Conservation (phyloP, 169 alveolate species). For the Cryptosporidium canis region DNA sequence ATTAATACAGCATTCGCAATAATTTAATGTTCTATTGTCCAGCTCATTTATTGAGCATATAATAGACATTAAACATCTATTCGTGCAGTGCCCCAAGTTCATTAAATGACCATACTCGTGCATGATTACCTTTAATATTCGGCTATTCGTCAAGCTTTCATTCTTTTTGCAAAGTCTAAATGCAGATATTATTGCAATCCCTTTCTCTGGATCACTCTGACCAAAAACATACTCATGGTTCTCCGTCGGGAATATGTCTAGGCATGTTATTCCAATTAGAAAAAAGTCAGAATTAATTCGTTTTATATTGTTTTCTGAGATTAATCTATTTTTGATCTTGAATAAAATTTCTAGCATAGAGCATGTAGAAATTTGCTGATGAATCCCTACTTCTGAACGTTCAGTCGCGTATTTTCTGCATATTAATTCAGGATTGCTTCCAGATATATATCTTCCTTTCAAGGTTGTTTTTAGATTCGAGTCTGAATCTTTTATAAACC, state of each 20-base stretch:
- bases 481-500: neutral
- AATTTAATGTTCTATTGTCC: constrained; percentile 37
- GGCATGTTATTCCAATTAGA: constrained; percentile 53
- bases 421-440: neutral
- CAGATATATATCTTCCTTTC: constrained; percentile 1
- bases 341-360: constrained; percentile 28
- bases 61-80: constrained; percentile 37
- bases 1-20: constrained; percentile 24
- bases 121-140: constrained; percentile 49
- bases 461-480: neutral
- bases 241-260: constrained; percentile 50
- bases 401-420: neutral
- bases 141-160: neutral
- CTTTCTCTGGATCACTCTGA: constrained; percentile 66
- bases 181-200: constrained; percentile 59
- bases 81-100: constrained; percentile 24
- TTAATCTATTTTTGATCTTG: neutral
- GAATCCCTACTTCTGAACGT: neutral
- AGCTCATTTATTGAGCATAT: constrained; percentile 33
- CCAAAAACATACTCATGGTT: constrained; percentile 38
- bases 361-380: constrained; percentile 20
- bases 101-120: constrained; percentile 61
- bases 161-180: constrained; percentile 19
- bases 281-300: neutral
- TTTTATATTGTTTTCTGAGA: neutral